A percentile compares a stretch with the other conserved stretches of the same genome.
These are phyloP conservation scores for Solanum chiquidenum DNA, from an alignment of 257 asterid genomes.

Conservation along the genomic window DNA sequence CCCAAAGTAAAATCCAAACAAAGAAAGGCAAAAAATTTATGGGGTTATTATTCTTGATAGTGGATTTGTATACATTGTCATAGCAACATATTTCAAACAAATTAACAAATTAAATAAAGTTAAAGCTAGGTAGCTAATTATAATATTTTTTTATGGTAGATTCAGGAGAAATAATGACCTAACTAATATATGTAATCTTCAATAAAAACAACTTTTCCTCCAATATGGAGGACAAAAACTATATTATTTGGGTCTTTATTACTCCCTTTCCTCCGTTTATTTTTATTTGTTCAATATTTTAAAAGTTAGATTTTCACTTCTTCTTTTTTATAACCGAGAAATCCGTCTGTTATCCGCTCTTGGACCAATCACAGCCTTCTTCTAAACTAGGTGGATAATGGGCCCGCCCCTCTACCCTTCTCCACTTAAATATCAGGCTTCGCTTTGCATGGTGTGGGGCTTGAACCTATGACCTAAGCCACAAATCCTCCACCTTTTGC, in stretches of 20 bases:
- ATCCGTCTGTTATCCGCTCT: too few relatives aligned
- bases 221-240: neutral
- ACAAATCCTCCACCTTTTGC: too few relatives aligned
- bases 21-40: neutral
- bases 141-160: neutral
- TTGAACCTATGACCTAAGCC: too few relatives aligned
- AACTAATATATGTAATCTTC: neutral
- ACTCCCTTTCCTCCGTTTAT: neutral
- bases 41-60: neutral
- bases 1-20: neutral
- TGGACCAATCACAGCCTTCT: too few relatives aligned
- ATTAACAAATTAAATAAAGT: neutral
- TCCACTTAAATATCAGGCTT: too few relatives aligned
- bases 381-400: too few relatives aligned
- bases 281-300: too few relatives aligned
- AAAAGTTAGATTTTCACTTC: neutral
- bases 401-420: too few relatives aligned
- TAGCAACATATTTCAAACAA: neutral
- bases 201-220: neutral
- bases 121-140: neutral
- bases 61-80: neutral
- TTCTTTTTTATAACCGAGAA: too few relatives aligned
- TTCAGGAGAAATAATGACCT: slow-evolving; percentile 10
- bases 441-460: too few relatives aligned
- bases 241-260: neutral